Percentiles rank a stretch among this genome's conserved stretches.
Conservation (phyloP, 2,329 filamentous ascomycete genomes). For the Xylariaceae sp. region DNA sequence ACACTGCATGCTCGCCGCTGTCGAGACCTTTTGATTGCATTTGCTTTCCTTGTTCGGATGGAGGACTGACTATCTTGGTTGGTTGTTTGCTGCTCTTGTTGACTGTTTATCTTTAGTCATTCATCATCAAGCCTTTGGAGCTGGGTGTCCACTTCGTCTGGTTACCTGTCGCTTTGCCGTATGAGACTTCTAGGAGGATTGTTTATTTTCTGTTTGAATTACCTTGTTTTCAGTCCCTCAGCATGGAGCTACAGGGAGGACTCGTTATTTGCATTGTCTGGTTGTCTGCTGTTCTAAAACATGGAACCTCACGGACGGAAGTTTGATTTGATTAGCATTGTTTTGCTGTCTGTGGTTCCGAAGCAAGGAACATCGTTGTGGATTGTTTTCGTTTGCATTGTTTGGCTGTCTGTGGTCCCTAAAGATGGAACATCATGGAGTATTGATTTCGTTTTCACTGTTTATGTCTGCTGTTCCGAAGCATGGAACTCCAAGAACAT, state of each 20-base stretch:
- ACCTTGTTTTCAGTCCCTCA: slow-evolving; percentile 12
- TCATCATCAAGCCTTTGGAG: too few species aligned
- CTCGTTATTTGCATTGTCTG: slow-evolving; percentile 8
- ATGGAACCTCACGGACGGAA: not conserved
- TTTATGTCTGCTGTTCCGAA: not conserved
- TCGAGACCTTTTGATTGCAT: too few species aligned
- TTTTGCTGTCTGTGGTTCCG: not conserved
- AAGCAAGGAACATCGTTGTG: not conserved
- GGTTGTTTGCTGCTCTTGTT: too few species aligned
- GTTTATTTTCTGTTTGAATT: too few species aligned
- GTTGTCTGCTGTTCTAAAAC: not conserved
- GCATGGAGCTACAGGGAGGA: too few species aligned
- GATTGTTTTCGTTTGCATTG: not conserved
- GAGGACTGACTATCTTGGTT: not conserved
- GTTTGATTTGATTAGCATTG: not conserved
- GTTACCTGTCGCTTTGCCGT: too few species aligned
- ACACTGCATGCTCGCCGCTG: too few species aligned
- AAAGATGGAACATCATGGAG: too few species aligned
- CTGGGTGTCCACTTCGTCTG: too few species aligned
- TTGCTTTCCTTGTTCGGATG: too few species aligned
- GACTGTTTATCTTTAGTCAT: too few species aligned
- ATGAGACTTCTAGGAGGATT: too few species aligned
- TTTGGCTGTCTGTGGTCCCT: not conserved
- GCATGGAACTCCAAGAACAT: slow-evolving; percentile 6
- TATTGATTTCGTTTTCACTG: slow-evolving; percentile 5